phyloP scores from a whole-genome alignment of 2,329 filamentous ascomycete species.

The Orbilia brochopaga region DNA sequence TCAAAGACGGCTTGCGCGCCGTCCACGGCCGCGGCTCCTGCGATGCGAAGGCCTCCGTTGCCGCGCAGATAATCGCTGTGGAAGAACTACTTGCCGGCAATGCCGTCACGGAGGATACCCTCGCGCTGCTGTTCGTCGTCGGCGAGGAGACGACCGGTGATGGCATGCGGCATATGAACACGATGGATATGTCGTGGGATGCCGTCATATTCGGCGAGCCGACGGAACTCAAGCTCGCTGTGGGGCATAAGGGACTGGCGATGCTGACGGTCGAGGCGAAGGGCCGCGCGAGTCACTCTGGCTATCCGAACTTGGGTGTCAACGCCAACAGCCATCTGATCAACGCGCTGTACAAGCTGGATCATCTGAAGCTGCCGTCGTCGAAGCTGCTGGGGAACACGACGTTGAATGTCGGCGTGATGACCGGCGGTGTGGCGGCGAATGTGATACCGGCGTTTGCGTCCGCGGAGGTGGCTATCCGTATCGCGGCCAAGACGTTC shows the following conservation, averaged over 20 bases:
- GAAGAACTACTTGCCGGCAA: constrained; percentile 61
- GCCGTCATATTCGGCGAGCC: constrained; percentile 91
- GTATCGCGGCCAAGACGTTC: constrained; percentile 75
- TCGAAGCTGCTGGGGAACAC: constrained; percentile 82
- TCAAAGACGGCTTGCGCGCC: constrained; percentile 61
- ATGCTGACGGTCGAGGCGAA: constrained; percentile 70
- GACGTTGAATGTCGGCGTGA: constrained; percentile 81
- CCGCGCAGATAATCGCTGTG: constrained; percentile 74
- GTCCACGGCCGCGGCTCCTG: constrained; percentile 77
- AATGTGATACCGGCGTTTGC: constrained; percentile 87
- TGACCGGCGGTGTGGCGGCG: constrained; percentile 79
- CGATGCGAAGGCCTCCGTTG: constrained; percentile 73
- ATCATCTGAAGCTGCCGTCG: constrained; percentile 73
- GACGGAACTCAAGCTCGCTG: constrained; percentile 83
- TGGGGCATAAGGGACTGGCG: constrained; percentile 87
- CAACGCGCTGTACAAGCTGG: constrained; percentile 70
- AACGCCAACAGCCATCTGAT: constrained; percentile 83
- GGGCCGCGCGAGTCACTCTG: constrained; percentile 83
- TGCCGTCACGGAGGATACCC: constrained; percentile 59
- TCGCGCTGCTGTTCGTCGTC: constrained; percentile 72
- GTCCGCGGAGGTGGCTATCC: constrained; percentile 69
- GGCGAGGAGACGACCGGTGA: constrained; percentile 82
- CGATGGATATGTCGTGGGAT: constrained; percentile 64
- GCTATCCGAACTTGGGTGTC: constrained; percentile 87
- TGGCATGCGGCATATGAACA: constrained; percentile 71